Evolutionary conservation across 331 rosid species (phyloP).

Genomic region (Stylosanthes scabra): DNA sequence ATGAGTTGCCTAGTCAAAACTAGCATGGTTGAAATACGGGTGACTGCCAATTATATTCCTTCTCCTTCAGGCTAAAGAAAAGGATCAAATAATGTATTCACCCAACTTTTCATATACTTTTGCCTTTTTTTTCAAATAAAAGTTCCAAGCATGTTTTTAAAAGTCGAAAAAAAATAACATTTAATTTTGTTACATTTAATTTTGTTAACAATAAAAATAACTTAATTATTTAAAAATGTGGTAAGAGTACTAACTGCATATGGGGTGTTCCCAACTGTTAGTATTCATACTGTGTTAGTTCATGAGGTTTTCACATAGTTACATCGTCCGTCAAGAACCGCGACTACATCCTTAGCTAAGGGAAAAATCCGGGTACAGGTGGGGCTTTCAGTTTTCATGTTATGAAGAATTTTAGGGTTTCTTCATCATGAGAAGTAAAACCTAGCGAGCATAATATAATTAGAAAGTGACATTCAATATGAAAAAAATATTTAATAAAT

Average conservation of each 20-base stretch:
- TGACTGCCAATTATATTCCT: constrained; percentile 14
- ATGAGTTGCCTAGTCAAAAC: constrained; percentile 19
- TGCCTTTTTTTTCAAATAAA: too few relatives aligned
- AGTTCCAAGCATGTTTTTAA: too few relatives aligned
- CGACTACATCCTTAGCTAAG: not conserved
- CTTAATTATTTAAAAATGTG: too few relatives aligned
- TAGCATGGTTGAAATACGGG: not conserved
- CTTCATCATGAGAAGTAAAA: not conserved
- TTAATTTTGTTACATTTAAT: too few relatives aligned
- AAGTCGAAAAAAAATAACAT: too few relatives aligned
- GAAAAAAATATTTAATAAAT: not conserved
- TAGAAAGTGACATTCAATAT: not conserved
- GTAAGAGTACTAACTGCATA: too few relatives aligned
- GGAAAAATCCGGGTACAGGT: not conserved
- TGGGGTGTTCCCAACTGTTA: too few relatives aligned
- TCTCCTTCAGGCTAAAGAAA: constrained; percentile 22
- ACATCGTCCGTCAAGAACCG: not conserved
- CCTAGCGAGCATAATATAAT: not conserved
- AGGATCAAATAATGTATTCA: not conserved
- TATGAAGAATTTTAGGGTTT: constrained; percentile 3
- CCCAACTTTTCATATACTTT: too few relatives aligned
- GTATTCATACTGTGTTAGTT: not conserved
- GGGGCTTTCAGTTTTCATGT: not conserved
- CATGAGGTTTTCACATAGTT: not conserved
- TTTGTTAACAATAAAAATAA: too few relatives aligned